A percentile compares a stretch with the other conserved stretches of the same genome.
Conservation (phyloP, 2,329 filamentous ascomycete genomes). For the Aureobasidium namibiae region DNA sequence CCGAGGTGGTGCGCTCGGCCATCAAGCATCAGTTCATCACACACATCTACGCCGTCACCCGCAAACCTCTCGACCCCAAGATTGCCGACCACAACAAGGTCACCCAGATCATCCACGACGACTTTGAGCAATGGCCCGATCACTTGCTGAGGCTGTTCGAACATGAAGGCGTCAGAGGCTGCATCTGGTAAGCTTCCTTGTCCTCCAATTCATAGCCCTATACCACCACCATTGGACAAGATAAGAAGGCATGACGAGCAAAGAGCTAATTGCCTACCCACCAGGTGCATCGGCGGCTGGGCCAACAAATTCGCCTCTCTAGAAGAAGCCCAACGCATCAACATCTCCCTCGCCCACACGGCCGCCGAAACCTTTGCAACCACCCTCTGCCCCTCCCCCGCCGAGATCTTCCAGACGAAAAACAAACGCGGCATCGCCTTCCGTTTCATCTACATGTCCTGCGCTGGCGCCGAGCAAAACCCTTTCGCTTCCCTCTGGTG, state of each 20-base stretch:
- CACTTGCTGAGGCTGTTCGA: conserved; percentile 33
- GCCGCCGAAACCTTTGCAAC: conserved; percentile 27
- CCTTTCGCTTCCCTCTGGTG: conserved; percentile 31
- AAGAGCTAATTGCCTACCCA: neutral
- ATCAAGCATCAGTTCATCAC: conserved; percentile 44
- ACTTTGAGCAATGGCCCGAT: conserved; percentile 46
- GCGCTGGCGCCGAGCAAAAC: conserved; percentile 32
- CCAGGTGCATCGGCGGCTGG: conserved; percentile 21
- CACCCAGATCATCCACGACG: conserved; percentile 32
- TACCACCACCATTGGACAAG: neutral
- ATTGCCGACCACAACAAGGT: conserved; percentile 25
- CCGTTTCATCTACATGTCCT: conserved; percentile 36
- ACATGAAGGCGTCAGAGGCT: conserved; percentile 34
- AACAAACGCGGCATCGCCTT: conserved; percentile 24
- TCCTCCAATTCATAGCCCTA: no score
- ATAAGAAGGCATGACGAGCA: no score
- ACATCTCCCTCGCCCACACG: conserved; percentile 23
- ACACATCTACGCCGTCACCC: conserved; percentile 27
- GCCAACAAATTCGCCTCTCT: conserved; percentile 20
- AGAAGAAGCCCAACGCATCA: conserved; percentile 24
- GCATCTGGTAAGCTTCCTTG: conserved; percentile 32
- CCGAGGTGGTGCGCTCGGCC: conserved; percentile 45
- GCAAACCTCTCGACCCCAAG: conserved; percentile 22
- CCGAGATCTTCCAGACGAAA: conserved; percentile 17
- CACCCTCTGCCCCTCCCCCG: conserved; percentile 19